Evolutionary conservation across 768 basidiomycete genomes (phyloP).

Genomic region (Candolleomyces aberdarensis): DNA sequence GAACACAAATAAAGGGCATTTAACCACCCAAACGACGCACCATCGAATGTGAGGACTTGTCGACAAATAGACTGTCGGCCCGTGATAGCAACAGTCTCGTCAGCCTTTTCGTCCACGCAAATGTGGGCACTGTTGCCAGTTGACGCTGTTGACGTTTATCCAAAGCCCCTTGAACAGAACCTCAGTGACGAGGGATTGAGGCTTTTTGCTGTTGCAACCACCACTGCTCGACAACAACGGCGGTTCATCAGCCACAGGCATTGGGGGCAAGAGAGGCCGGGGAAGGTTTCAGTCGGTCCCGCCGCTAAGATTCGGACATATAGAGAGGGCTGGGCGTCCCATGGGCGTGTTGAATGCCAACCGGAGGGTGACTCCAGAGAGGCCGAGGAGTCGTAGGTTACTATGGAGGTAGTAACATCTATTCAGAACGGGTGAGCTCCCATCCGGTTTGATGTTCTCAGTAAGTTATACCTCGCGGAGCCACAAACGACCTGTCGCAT

Average conservation of each 20-base stretch:
- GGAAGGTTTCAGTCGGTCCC: conserved; percentile 32
- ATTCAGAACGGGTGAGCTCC: no score
- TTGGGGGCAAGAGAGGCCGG: conserved; percentile 38
- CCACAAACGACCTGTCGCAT: no score
- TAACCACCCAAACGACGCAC: conserved; percentile 27
- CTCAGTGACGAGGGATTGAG: conserved; percentile 51
- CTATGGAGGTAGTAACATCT: no score
- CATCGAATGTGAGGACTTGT: conserved; percentile 64
- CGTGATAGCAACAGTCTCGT: conserved; percentile 87
- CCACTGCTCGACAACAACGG: conserved; percentile 8
- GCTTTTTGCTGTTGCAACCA: conserved; percentile 7
- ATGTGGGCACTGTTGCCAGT: conserved; percentile 80
- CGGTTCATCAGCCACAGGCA: conserved; percentile 10
- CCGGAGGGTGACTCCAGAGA: conserved; percentile 25
- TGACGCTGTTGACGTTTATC: conserved; percentile 75
- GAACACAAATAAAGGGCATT: not conserved
- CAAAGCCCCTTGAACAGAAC: conserved; percentile 71
- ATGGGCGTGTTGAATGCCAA: conserved; percentile 78
- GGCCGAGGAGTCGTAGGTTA: no score
- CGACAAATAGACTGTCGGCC: conserved; percentile 65
- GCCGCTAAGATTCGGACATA: conserved; percentile 45
- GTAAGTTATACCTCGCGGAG: no score
- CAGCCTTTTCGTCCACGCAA: conserved; percentile 73
- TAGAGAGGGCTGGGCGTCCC: conserved; percentile 69
- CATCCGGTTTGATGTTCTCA: no score